Evolutionary conservation across 345 rosid genomes (phyloP).

Genomic region (Microthlaspi erraticum): DNA sequence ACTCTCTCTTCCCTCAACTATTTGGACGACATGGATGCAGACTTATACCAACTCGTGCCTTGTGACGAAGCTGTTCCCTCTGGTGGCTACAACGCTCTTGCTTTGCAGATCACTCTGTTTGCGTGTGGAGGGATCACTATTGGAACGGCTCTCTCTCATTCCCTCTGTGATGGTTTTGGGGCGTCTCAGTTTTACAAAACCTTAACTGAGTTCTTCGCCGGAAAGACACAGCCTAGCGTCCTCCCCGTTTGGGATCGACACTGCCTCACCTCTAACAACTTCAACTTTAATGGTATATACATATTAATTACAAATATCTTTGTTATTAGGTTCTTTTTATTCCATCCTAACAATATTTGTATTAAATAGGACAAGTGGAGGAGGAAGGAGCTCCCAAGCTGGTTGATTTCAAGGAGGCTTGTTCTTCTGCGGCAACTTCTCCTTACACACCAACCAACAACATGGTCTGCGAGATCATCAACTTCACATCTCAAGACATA

Average conservation of each 20-base stretch:
- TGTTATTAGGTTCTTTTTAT: not conserved
- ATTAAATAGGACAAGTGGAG: conserved; percentile 27
- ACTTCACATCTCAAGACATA: conserved; percentile 46
- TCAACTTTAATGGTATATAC: conserved; percentile 19
- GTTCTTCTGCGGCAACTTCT: conserved; percentile 45
- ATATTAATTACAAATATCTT: not conserved
- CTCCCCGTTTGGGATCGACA: conserved; percentile 66
- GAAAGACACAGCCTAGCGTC: conserved; percentile 48
- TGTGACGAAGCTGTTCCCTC: conserved; percentile 26
- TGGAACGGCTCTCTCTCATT: conserved; percentile 64
- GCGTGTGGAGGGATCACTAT: conserved; percentile 64
- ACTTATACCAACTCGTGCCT: conserved; percentile 44
- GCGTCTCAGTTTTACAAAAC: conserved; percentile 59
- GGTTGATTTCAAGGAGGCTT: conserved; percentile 35
- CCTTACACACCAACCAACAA: conserved; percentile 50
- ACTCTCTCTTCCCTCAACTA: conserved; percentile 51
- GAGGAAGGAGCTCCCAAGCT: conserved; percentile 27
- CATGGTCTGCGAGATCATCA: conserved; percentile 47
- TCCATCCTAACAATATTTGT: not conserved
- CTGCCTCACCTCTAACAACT: conserved; percentile 37
- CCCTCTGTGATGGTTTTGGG: conserved; percentile 65
- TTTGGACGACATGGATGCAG: conserved; percentile 51
- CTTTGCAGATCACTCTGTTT: conserved; percentile 58
- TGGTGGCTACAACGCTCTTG: conserved; percentile 33
- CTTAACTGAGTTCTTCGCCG: conserved; percentile 51